Conservation (phyloP, 192 early-diverging fungal genomes). For the Coemansia sp. region DNA sequence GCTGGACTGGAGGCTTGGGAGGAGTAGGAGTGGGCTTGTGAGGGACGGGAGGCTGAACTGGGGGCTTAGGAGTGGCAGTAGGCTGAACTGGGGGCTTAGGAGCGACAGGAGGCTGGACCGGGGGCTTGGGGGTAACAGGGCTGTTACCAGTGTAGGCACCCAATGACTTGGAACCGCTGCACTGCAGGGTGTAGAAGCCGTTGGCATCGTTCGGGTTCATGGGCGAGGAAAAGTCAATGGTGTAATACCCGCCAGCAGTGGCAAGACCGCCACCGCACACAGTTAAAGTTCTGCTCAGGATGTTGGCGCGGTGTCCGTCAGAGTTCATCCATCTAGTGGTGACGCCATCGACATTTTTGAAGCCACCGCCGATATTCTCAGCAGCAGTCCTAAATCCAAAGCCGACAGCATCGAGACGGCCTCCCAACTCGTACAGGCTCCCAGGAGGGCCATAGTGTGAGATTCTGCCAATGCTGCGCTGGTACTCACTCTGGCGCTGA, state of each 20-base stretch:
- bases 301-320: slow-evolving; percentile 54
- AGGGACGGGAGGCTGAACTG: background rate
- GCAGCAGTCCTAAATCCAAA: slow-evolving; percentile 35
- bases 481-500: slow-evolving; percentile 27
- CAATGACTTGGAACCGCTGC: slow-evolving; percentile 26
- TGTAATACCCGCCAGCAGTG: slow-evolving; percentile 27
- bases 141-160: slow-evolving; percentile 16
- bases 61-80: background rate
- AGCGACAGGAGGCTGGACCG: no score
- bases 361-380: slow-evolving; percentile 49
- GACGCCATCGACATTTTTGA: slow-evolving; percentile 7
- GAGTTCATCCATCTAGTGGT: slow-evolving; percentile 57
- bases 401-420: slow-evolving; percentile 20
- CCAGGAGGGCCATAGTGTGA: slow-evolving; percentile 32
- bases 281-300: slow-evolving; percentile 41
- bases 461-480: slow-evolving; percentile 11
- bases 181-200: slow-evolving; percentile 36
- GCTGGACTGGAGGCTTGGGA: background rate
- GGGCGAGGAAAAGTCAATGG: slow-evolving; percentile 45
- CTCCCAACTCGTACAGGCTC: slow-evolving; percentile 3
- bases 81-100: slow-evolving; percentile 9
- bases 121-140: slow-evolving; percentile 15
- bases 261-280: slow-evolving; percentile 53
- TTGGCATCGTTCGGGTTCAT: slow-evolving; percentile 14
- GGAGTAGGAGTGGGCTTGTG: background rate